Conservation (phyloP, 768 basidiomycete genomes). For the Gelatoporia subvermispora region DNA sequence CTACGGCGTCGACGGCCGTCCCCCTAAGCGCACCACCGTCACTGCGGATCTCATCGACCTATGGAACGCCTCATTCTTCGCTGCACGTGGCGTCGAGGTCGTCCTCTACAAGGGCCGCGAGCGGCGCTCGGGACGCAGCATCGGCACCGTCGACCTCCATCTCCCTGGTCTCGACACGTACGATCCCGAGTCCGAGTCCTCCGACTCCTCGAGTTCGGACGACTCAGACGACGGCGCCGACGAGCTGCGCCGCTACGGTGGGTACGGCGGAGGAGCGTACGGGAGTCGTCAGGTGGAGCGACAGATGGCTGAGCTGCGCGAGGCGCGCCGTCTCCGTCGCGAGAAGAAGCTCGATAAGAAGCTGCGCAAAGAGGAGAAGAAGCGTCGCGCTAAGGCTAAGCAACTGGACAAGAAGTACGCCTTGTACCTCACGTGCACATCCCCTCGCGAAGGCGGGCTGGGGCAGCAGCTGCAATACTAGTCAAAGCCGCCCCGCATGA, state of each 20-base stretch:
- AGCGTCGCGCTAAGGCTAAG: slow-evolving; percentile 51
- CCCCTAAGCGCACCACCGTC: slow-evolving; percentile 54
- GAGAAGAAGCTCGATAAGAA: slow-evolving; percentile 40
- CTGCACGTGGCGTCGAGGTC: slow-evolving; percentile 69
- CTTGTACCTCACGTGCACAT: slow-evolving; percentile 41
- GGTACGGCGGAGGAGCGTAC: slow-evolving; percentile 35
- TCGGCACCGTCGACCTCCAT: slow-evolving; percentile 50
- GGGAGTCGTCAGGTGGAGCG: slow-evolving; percentile 32
- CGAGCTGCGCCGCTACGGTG: slow-evolving; percentile 21
- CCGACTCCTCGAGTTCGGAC: slow-evolving; percentile 27
- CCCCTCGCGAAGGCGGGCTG: slow-evolving; percentile 15
- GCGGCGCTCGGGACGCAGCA: slow-evolving; percentile 62
- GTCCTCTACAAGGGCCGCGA: slow-evolving; percentile 78
- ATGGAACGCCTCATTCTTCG: slow-evolving; percentile 79
- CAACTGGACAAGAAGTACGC: slow-evolving; percentile 59
- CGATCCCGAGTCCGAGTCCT: slow-evolving; percentile 35
- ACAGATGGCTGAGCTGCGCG: slow-evolving; percentile 37
- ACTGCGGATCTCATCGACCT: slow-evolving; percentile 70
- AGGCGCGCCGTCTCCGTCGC: slow-evolving; percentile 47
- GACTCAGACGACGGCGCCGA: slow-evolving; percentile 40
- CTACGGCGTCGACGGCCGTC: slow-evolving; percentile 39
- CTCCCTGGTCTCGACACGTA: slow-evolving; percentile 45
- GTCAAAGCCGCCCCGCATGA: too few relatives aligned
- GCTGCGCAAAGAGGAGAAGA: slow-evolving; percentile 61
- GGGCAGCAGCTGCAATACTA: slow-evolving; percentile 8